Evolutionary conservation across 2,329 filamentous ascomycete genomes (phyloP).

Genomic region (Colletotrichum higginsianum): DNA sequence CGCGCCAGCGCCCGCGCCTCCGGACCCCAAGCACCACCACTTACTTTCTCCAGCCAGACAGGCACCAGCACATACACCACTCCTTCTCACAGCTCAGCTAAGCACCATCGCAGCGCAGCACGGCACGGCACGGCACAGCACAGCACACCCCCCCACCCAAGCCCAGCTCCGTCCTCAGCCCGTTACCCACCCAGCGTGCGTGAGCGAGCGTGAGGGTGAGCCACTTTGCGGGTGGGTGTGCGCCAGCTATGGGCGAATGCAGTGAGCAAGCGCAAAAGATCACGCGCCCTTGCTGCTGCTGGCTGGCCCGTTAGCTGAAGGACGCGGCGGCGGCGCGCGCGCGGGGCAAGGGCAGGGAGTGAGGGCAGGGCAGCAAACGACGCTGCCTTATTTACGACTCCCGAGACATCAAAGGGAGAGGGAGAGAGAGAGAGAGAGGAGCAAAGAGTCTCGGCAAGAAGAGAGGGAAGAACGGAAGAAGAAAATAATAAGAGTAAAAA

Average conservation of each 20-base stretch:
- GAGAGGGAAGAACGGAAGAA: too few species aligned
- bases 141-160: background rate
- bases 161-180: background rate
- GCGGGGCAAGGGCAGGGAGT: background rate
- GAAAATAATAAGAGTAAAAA: background rate
- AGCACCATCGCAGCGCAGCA: background rate
- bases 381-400: constrained; percentile 1
- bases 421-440: background rate
- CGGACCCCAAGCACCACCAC: background rate
- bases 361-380: background rate
- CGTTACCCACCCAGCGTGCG: background rate
- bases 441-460: background rate
- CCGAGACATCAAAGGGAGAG: constrained; percentile 8
- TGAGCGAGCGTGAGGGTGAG: constrained; percentile 1
- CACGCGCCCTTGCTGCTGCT: constrained; percentile 7
- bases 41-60: background rate
- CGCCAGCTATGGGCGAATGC: too few species aligned
- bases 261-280: background rate
- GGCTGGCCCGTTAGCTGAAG: background rate
- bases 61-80: too few species aligned
- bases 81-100: too few species aligned
- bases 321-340: background rate
- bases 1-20: constrained; percentile 6
- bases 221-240: background rate
- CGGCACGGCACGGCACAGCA: background rate